A percentile compares a stretch with the other conserved stretches of the same genome.
Conservation (phyloP, 2,329 filamentous ascomycete species). For the Colletotrichum tofieldiae region DNA sequence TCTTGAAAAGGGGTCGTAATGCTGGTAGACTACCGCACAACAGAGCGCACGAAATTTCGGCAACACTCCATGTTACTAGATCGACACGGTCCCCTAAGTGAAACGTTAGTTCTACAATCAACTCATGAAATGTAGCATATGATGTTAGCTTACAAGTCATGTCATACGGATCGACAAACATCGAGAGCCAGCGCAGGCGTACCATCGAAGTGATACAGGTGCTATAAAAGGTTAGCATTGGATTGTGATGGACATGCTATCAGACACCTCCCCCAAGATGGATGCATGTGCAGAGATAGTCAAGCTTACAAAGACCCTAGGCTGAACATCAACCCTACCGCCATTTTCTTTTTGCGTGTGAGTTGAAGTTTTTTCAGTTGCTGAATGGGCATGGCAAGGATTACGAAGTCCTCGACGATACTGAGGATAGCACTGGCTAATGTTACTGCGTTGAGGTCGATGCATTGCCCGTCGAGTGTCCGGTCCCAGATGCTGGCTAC, state of each 20-base stretch:
- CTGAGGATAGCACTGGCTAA: constrained; percentile 34
- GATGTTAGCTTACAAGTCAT: constrained; percentile 23
- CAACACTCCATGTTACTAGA: constrained; percentile 51
- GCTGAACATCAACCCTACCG: constrained; percentile 39
- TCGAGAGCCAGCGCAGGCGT: constrained; percentile 37
- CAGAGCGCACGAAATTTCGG: constrained; percentile 55
- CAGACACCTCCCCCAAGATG: background rate
- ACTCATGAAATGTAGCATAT: background rate
- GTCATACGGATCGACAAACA: constrained; percentile 26
- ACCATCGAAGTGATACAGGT: constrained; percentile 43
- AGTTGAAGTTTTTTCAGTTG: constrained; percentile 36
- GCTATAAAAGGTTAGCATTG: constrained; percentile 12
- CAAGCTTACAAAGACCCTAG: constrained; percentile 42
- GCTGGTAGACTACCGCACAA: constrained; percentile 59
- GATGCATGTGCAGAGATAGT: background rate
- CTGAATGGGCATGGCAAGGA: constrained; percentile 39
- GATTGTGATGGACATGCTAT: background rate
- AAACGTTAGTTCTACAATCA: background rate
- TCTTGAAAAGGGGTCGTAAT: constrained; percentile 55
- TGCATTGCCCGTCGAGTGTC: constrained; percentile 32
- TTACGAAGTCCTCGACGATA: constrained; percentile 41
- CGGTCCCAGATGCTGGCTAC: constrained; percentile 42
- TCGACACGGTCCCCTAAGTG: constrained; percentile 48
- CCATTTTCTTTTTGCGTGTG: constrained; percentile 30
- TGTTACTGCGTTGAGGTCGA: constrained; percentile 36